Conservation (phyloP, 163 green algal genomes). For the Coccomyxa subellipsoidea region DNA sequence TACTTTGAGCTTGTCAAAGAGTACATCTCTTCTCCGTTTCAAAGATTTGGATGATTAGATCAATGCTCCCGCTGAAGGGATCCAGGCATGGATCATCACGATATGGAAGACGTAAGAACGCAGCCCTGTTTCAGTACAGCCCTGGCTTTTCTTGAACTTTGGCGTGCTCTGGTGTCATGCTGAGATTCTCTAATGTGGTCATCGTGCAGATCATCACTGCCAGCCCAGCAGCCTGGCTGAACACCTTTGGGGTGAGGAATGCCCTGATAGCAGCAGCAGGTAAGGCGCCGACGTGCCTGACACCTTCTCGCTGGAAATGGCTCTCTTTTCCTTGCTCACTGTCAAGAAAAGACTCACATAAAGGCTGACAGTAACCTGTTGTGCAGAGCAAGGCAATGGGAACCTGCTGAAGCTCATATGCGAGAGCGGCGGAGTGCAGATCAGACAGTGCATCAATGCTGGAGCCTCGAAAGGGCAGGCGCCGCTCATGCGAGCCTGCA, state of each 20-base stretch:
- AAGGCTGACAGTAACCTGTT: too few relatives aligned
- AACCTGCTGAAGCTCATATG: conserved; percentile 23
- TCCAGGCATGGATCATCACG: too few relatives aligned
- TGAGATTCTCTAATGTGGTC: background rate
- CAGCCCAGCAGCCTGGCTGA: background rate
- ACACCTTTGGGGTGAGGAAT: background rate
- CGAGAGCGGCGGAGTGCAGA: conserved; percentile 12
- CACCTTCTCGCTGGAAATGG: too few relatives aligned
- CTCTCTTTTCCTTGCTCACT: too few relatives aligned
- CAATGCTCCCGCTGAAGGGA: too few relatives aligned
- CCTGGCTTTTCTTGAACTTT: too few relatives aligned
- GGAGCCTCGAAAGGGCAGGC: conserved; percentile 15
- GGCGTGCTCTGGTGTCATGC: background rate
- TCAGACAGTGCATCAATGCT: conserved; percentile 15
- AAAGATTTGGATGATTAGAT: too few relatives aligned
- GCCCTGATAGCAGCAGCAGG: background rate
- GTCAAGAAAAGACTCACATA: too few relatives aligned
- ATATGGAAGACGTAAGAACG: too few relatives aligned
- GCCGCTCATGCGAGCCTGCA: conserved; percentile 25
- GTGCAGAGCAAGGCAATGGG: conserved; percentile 22
- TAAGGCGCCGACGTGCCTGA: too few relatives aligned
- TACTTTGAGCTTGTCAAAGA: too few relatives aligned
- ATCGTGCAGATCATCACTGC: background rate
- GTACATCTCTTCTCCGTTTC: too few relatives aligned
- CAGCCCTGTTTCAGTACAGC: background rate